Evolutionary conservation across 495 filamentous ascomycete genomes (phyloP).

Genomic region (Pseudevernia furfuracea): DNA sequence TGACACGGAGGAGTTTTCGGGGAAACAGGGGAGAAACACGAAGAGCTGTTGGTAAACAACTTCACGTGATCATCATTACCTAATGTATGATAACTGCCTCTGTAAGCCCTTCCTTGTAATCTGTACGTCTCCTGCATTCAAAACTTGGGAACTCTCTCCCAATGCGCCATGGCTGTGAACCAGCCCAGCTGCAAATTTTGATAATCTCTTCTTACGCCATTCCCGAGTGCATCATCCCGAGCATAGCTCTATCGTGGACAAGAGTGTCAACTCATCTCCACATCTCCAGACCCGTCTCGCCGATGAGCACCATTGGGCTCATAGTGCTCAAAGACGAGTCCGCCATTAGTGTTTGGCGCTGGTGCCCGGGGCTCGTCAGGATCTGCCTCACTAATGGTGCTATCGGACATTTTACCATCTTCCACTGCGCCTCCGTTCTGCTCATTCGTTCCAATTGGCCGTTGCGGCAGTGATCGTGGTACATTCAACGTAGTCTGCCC

Average conservation of each 20-base stretch:
- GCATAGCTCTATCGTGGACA: neutral
- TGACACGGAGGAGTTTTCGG: neutral
- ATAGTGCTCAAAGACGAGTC: slow-evolving; percentile 25
- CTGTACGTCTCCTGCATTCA: neutral
- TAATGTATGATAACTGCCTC: neutral
- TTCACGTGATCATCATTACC: neutral
- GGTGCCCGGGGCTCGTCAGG: slow-evolving; percentile 9
- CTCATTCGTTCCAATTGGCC: slow-evolving; percentile 16
- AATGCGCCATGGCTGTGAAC: neutral
- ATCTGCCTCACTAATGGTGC: slow-evolving; percentile 5
- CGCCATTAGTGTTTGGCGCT: slow-evolving; percentile 16
- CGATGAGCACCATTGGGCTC: slow-evolving; percentile 21
- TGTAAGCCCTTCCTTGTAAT: neutral
- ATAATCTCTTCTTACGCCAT: neutral
- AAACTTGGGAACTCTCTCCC: neutral
- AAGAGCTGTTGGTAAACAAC: neutral
- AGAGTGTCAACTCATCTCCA: slow-evolving; percentile 18
- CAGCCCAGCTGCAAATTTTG: neutral
- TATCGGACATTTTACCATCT: slow-evolving; percentile 18
- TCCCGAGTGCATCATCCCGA: neutral
- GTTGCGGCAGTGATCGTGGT: slow-evolving; percentile 31
- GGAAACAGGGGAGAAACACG: neutral
- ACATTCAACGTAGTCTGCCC: slow-evolving; percentile 49
- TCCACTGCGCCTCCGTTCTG: slow-evolving; percentile 4
- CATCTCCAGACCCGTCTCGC: slow-evolving; percentile 22